Evolutionary conservation across 2,329 filamentous ascomycete genomes (phyloP), one percentile per base, ranked within the genome.

Genomic region (Fusarium fujikuroi): DNA sequence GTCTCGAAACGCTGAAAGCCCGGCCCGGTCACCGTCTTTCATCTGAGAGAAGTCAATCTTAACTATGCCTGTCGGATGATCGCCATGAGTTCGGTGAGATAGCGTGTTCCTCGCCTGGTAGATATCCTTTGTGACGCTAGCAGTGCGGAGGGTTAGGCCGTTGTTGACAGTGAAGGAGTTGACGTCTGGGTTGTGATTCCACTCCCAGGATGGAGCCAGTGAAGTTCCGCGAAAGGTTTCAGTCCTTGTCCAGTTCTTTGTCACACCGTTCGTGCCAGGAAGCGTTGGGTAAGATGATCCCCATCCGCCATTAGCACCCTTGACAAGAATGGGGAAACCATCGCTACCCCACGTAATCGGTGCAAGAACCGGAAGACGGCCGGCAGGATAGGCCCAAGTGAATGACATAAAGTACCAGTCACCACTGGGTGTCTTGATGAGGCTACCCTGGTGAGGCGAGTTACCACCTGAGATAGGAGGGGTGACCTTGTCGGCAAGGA

Each of bases 401-500:
- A 91, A 91, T 0, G 87, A 84, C 78, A 90, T 86, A 70, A 87
- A 91, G 75, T 88, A 90, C 88, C 89, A 91, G 18, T 86, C 80
- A 0, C 86, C 87, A 18, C 83, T 77, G 1, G 84, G 82, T 0
- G 87, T 88, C 59, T 87, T 80, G 9, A 91, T 83, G 4, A 91
- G 79, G 25, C 87, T 85, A 3, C 89, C 89, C 76, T 91, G 89
- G 71, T 90, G 86, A 0, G 86, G 84, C 7, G 79, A 80, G 9
- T 85, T 86, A 2, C 84, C 84, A 21, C 82, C 84, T 0, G 80
- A 54, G 2, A 90, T 74, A 0, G 88, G 87, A 0, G 84, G 80
- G 0, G 75, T 61, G 25, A 88, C 81, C 53, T 79, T 76, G 25
- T 85, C 76, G 15, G 86, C 80, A 1, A 90, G 80, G 0, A 84